Base-by-base conservation (phyloP, 257 asterid species). In the Nemophila menziesii region DNA sequence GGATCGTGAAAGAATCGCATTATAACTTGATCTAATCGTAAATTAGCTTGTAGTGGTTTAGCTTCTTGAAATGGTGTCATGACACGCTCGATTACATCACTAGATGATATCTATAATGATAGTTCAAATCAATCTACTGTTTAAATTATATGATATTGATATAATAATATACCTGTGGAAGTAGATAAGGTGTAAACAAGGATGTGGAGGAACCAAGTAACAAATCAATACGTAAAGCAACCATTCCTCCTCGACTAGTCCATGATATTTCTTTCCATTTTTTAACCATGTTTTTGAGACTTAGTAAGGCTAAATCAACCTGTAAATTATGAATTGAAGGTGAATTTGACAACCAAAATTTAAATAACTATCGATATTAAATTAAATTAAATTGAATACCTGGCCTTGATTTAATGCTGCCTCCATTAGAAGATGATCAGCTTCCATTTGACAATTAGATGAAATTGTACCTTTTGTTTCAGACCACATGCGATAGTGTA, bases 361-460 rank as follows among this genome's bases (percentile, higher is more conserved):
- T 16, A n/a, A n/a, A n/a, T n/a, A n/a, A 3, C 4, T 2, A 38
- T 38, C 13, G 5, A 38, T 16, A 2, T 14, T 14, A 39, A 39
- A 15, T n/a, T n/a, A 21, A 45, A 2, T 22, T 45, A 23, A 12
- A 34, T 23, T 7, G 6, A 24, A 48, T 51, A 77, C 85, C 85
- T 62, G 85, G 58, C 82, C 85, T 46, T 69, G 60, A 55, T 72
- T 75, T 58, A 78, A 60, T 55, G 92, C 92, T 75, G 77, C 92
- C 58, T 78, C 92, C 81, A 78, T 72, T 47, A 78, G 55, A 21
- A 78, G 92, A 54, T 74, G 66, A 61, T 78, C 92, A 56, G 79
- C 61, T 60, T 78, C 92, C 56, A 70, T 57, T 54, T 64, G 74
- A 44, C 68, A 43, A 16, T 56, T 68, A 19, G 54, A 26, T 51